Percentiles rank a stretch among this genome's conserved stretches.
phyloP scores from a whole-genome alignment of 495 filamentous ascomycete genomes.

The Penicillium taxi region DNA sequence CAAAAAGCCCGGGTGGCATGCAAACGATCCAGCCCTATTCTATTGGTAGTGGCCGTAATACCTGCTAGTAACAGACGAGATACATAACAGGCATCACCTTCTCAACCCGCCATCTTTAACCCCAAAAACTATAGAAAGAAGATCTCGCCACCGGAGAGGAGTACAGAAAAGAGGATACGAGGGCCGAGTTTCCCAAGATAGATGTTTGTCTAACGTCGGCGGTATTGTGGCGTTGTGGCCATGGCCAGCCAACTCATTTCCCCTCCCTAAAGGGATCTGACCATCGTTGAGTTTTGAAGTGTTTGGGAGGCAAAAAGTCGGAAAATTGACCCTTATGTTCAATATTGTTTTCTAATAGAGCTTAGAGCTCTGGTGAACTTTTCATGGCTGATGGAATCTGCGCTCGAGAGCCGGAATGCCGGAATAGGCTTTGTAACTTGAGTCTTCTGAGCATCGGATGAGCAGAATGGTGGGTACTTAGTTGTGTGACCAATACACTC shows the following conservation, averaged over 20 bases:
- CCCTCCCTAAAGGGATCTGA: too few species aligned
- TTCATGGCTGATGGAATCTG: not conserved
- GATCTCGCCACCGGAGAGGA: not conserved
- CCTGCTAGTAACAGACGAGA: conserved; percentile 9
- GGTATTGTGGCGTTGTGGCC: not conserved
- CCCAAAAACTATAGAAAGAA: not conserved
- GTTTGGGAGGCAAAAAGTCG: too few species aligned
- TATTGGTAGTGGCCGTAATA: conserved; percentile 4
- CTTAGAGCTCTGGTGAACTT: too few species aligned
- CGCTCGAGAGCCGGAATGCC: conserved; percentile 13
- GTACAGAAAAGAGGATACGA: not conserved
- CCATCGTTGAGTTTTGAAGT: too few species aligned
- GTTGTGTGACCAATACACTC: conserved; percentile 6
- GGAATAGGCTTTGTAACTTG: conserved; percentile 7
- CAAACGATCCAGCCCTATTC: not conserved
- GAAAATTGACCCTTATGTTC: conserved; percentile 16
- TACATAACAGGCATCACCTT: conserved; percentile 5
- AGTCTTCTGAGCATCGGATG: conserved; percentile 14
- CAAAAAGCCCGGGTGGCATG: conserved; percentile 1
- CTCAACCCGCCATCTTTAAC: not conserved
- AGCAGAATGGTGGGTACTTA: conserved; percentile 1
- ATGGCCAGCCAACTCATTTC: conserved; percentile 6
- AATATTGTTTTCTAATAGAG: not conserved
- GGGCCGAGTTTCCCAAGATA: not conserved
- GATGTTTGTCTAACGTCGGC: conserved; percentile 1